These are phyloP conservation scores for Beauveria caledonica DNA, from an alignment of 2,329 filamentous ascomycete genomes.

Conservation along the genomic window DNA sequence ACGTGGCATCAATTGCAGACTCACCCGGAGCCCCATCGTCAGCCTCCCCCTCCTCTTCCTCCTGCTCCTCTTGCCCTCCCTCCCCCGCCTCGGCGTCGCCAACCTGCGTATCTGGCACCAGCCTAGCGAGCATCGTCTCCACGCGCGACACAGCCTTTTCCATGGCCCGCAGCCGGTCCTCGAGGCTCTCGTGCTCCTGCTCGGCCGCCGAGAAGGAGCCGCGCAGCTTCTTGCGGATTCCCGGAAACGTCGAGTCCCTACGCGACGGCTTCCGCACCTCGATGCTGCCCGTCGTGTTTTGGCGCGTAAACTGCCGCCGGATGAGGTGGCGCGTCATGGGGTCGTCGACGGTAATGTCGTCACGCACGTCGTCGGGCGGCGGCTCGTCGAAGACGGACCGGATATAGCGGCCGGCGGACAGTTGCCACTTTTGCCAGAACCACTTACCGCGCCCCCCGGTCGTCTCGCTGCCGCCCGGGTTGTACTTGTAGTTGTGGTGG, in stretches of 20 bases:
- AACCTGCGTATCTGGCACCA: constrained; percentile 23
- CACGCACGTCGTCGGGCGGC: constrained; percentile 52
- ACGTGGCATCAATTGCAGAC: constrained; percentile 5
- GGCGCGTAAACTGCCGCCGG: constrained; percentile 45
- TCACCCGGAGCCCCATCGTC: constrained; percentile 17
- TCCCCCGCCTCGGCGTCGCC: constrained; percentile 21
- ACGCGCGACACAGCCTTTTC: constrained; percentile 42
- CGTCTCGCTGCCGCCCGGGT: constrained; percentile 10
- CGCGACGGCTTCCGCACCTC: constrained; percentile 29
- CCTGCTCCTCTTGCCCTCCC: constrained; percentile 19
- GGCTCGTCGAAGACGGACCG: constrained; percentile 65
- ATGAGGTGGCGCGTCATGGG: constrained; percentile 51
- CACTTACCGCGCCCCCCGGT: constrained; percentile 24
- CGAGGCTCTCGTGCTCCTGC: constrained; percentile 35
- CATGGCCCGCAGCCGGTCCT: constrained; percentile 37
- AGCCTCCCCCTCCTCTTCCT: constrained; percentile 21
- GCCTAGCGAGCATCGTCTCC: constrained; percentile 35
- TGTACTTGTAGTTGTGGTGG: constrained; percentile 9
- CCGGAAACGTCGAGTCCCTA: constrained; percentile 50
- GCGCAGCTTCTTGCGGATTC: constrained; percentile 39
- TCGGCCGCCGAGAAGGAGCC: constrained; percentile 38
- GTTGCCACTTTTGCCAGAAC: constrained; percentile 60
- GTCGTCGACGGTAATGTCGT: constrained; percentile 52
- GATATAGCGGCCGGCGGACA: constrained; percentile 64
- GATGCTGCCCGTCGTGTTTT: constrained; percentile 27